Evolutionary conservation across 139 green algal species (phyloP).

Genomic region (Chlamydomonas sphaeroides): DNA sequence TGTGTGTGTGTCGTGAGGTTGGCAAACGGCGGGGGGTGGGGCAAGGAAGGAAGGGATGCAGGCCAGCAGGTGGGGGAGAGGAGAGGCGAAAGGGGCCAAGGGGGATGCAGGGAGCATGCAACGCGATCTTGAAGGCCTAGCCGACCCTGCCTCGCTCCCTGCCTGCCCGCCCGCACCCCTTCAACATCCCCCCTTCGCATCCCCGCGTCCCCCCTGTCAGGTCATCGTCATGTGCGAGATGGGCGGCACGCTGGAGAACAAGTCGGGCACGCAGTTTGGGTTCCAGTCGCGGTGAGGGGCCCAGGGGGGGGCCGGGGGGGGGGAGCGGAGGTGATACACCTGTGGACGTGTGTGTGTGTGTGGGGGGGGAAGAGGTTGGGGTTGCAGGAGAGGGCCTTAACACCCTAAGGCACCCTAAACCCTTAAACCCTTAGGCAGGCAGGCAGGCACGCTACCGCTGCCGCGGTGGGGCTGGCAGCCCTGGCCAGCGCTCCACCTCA

Average conservation of each 20-base stretch:
- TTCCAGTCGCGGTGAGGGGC: conserved; percentile 34
- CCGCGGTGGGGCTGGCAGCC: too few species aligned
- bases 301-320: too few species aligned
- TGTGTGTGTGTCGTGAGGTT: too few species aligned
- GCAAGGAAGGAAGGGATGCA: too few species aligned
- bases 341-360: too few species aligned
- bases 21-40: not conserved
- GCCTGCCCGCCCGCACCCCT: not conserved
- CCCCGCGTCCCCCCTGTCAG: not conserved
- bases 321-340: too few species aligned
- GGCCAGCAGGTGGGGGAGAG: too few species aligned
- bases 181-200: not conserved
- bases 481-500: too few species aligned
- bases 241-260: conserved; percentile 44
- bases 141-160: not conserved
- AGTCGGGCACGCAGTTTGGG: conserved; percentile 34
- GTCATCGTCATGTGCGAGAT: conserved; percentile 45
- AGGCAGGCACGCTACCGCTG: too few species aligned
- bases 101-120: not conserved
- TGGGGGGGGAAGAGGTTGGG: too few species aligned
- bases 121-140: too few species aligned
- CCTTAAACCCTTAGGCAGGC: too few species aligned
- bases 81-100: not conserved
- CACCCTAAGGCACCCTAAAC: not conserved
- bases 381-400: not conserved